Conservation (phyloP, 768 basidiomycete species). For the Psilocybe sp. region DNA sequence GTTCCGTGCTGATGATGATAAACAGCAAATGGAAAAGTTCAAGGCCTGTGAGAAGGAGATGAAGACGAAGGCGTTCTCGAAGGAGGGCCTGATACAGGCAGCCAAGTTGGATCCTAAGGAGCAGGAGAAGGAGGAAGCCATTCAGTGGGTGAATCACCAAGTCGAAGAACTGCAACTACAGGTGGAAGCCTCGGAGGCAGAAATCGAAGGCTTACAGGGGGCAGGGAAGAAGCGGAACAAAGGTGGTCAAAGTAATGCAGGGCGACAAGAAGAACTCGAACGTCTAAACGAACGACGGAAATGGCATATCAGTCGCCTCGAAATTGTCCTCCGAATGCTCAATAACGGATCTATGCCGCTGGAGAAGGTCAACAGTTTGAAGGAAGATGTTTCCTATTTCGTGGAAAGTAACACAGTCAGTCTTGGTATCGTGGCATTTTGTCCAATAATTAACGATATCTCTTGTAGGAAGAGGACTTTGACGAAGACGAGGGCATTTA, state of each 20-base stretch:
- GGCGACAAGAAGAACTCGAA: slow-evolving; percentile 83
- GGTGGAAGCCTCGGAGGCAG: slow-evolving; percentile 92
- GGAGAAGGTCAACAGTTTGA: slow-evolving; percentile 77
- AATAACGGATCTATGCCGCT: slow-evolving; percentile 89
- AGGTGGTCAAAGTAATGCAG: slow-evolving; percentile 57
- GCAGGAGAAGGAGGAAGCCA: slow-evolving; percentile 91
- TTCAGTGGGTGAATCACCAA: slow-evolving; percentile 80
- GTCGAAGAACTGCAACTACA: slow-evolving; percentile 93
- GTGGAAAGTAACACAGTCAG: slow-evolving; percentile 93
- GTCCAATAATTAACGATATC: background rate
- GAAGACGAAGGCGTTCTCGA: slow-evolving; percentile 99
- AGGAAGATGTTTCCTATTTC: slow-evolving; percentile 95
- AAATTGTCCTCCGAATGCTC: slow-evolving; percentile 87
- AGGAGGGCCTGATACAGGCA: slow-evolving; percentile 94
- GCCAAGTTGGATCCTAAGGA: slow-evolving; percentile 95
- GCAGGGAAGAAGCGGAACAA: slow-evolving; percentile 84
- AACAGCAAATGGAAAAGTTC: slow-evolving; percentile 99
- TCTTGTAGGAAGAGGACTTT: slow-evolving; percentile 86
- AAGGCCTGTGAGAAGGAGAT: slow-evolving; percentile 99
- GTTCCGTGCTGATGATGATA: slow-evolving; percentile 21
- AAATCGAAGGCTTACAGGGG: slow-evolving; percentile 83
- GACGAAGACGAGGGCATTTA: slow-evolving; percentile 98
- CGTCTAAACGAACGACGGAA: slow-evolving; percentile 87
- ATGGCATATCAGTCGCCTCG: slow-evolving; percentile 92
- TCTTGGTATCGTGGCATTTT: background rate